Percentiles rank a stretch among this genome's conserved stretches.
Conservation (phyloP, 306 rosid species). For the Acmispon strigosus region DNA sequence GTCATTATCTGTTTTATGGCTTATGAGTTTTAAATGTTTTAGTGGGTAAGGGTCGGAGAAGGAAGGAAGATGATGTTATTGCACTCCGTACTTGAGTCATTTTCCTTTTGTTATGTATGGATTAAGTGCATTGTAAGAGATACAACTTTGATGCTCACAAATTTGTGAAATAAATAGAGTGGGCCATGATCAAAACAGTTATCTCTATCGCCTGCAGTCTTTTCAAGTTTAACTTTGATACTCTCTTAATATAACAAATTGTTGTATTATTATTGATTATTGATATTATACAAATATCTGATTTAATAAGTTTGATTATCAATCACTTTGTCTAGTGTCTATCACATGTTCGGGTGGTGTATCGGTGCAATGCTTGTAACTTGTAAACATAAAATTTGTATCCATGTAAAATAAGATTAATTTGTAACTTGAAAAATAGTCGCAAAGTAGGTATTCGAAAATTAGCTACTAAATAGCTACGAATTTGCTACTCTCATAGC, state of each 20-base stretch:
- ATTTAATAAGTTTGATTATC: no score
- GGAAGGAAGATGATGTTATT: not conserved
- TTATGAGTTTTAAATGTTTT: slow-evolving; percentile 19
- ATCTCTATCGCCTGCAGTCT: not conserved
- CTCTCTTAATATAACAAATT: no score
- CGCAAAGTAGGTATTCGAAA: no score
- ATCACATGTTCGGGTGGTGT: no score
- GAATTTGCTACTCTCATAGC: no score
- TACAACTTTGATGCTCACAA: slow-evolving; percentile 9
- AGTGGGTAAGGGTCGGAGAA: not conserved
- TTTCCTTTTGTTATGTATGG: slow-evolving; percentile 14
- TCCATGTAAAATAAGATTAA: no score
- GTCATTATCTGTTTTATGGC: slow-evolving; percentile 25
- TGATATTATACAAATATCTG: not conserved
- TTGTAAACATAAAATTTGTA: no score
- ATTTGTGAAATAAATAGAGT: not conserved
- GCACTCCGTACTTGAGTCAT: slow-evolving; percentile 8
- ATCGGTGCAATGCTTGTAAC: no score
- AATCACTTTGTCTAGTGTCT: no score
- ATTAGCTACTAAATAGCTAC: no score
- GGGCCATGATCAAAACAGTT: not conserved
- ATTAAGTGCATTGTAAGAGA: not conserved
- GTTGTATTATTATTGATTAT: no score
- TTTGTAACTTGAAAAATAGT: no score
- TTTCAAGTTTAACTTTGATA: not conserved